Evolutionary conservation across 2,329 filamentous ascomycete species (phyloP), one percentile per base, ranked within the genome.

Genomic region (Fusarium beomiforme): DNA sequence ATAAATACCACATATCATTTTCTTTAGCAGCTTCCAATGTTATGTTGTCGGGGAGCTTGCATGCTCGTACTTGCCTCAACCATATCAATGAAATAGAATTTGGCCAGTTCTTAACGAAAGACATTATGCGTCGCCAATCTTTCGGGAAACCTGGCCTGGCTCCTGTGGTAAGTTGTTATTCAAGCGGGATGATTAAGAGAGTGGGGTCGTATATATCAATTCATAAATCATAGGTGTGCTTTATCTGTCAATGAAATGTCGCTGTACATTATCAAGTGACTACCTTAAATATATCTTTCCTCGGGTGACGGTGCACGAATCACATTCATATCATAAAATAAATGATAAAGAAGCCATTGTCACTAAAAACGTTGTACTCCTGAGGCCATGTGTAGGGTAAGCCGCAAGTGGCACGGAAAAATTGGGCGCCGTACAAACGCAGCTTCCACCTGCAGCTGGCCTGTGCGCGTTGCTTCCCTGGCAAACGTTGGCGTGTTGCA

Each of bases 381-480:
- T 44, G 17, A 16, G 5, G 8, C 2, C 8, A 2, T n/a, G 21
- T 72, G 13, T 16, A 71, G 69, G 69, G 69, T 72, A 70, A 29
- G 2, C 1, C 17, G 2, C 11, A 26, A 3, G 8, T 2, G 1
- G 9, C n/a, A n/a, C 71, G 74, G 72, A 76, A 73, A 42, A 75
- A 69, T n/a, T 26, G 63, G 11, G 51, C 57, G 59, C 73, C 64
- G 67, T 29, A 29, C 34, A 46, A 42, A 24, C 13, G 21, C 14
- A 62, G 69, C 54, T 64, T 41, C 37, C 19, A 59, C 46, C 41
- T 47, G 34, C 8, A 31, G 3, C 3, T 62, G 71, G 73, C 34
- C 73, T 63, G 73, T 75, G 73, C 73, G 43, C 60, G 63, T 71
- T 67, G 59, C 67, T 73, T 73, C 59, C 67, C 53, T 36, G 36